Evolutionary conservation across 73 alveolate species (phyloP), one percentile per base, ranked within the genome.

Genomic region (Paramecium sexaurelia): DNA sequence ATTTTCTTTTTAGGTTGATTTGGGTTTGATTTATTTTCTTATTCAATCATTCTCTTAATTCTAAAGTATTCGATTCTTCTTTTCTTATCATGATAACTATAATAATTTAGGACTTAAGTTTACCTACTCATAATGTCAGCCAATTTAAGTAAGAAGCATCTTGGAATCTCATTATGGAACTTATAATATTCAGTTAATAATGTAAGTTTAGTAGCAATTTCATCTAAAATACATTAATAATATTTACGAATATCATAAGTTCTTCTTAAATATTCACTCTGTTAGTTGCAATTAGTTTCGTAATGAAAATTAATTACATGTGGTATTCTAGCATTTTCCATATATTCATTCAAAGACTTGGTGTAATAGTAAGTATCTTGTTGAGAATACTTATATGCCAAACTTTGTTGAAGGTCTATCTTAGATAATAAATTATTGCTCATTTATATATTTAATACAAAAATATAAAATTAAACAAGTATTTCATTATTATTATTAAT

Each of bases 101-200:
- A 35, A 32, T 20, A 35, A 73, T 37, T 73, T 11, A 9, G 7
- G 5, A 4, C 67, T n/a, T 51, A n/a, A 33, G 9, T 13, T 32
- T 78, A 78, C 90, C 13, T 78, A 29, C 83, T 88, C 84, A 88
- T 88, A 17, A 36, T 27, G 13, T 88, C 87, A 47, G 84, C 43
- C n/a, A 88, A 47, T 6, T 55, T 40, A 40, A 36, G 91, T 69
- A 68, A 22, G 51, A 88, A 88, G 29, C 69, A 41, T 57, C 94
- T 67, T n/a, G 94, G 94, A 24, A 88, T 88, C 36, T 88, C 94
- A 47, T 88, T 51, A 45, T 88, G 94, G 75, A 26, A 88, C 75
- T 88, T 88, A 88, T 88, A 88, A 37, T 88, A 88, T 35, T 88
- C 94, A 20, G 91, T 69, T 26, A 88, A 24, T 26, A 88, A 26